These are phyloP conservation scores for Colletotrichum eremochloae DNA, from an alignment of 2,329 filamentous ascomycete genomes.

Conservation along the genomic window DNA sequence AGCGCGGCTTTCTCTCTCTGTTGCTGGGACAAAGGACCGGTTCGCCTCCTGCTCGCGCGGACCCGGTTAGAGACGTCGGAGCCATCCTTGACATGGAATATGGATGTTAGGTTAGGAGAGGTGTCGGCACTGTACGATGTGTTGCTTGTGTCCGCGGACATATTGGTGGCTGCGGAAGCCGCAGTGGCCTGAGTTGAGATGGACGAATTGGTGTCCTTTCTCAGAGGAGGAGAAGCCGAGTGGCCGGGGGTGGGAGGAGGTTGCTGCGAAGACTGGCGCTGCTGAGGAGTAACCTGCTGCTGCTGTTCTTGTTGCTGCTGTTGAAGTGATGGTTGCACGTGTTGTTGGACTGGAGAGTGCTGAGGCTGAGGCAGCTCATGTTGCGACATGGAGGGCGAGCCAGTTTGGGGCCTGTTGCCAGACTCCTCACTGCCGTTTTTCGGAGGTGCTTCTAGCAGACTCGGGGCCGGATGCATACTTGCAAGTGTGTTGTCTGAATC, in stretches of 20 bases:
- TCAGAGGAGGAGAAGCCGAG: constrained; percentile 50
- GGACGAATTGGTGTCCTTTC: constrained; percentile 67
- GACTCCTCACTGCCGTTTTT: constrained; percentile 46
- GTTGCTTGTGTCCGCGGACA: constrained; percentile 62
- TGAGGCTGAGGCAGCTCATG: constrained; percentile 37
- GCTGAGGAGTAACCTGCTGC: constrained; percentile 44
- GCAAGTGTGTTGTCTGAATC: constrained; percentile 34
- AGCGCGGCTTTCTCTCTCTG: constrained; percentile 71
- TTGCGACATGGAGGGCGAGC: constrained; percentile 41
- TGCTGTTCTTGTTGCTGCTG: constrained; percentile 36
- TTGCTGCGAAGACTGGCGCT: constrained; percentile 47
- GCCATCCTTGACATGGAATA: constrained; percentile 69
- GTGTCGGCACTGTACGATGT: constrained; percentile 67
- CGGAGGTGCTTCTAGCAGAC: constrained; percentile 51
- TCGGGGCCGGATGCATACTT: constrained; percentile 57
- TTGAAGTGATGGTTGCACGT: constrained; percentile 26
- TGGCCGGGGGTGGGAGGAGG: constrained; percentile 44
- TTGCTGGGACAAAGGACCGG: constrained; percentile 69
- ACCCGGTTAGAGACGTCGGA: constrained; percentile 66
- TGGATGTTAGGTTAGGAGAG: constrained; percentile 63
- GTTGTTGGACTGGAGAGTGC: constrained; percentile 37
- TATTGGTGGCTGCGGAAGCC: constrained; percentile 53
- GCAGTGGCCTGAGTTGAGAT: constrained; percentile 65
- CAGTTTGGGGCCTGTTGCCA: constrained; percentile 40
- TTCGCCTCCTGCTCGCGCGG: constrained; percentile 69